Base-by-base conservation (phyloP, 1,284 basidiomycete genomes). In the Malassezia furfur region DNA sequence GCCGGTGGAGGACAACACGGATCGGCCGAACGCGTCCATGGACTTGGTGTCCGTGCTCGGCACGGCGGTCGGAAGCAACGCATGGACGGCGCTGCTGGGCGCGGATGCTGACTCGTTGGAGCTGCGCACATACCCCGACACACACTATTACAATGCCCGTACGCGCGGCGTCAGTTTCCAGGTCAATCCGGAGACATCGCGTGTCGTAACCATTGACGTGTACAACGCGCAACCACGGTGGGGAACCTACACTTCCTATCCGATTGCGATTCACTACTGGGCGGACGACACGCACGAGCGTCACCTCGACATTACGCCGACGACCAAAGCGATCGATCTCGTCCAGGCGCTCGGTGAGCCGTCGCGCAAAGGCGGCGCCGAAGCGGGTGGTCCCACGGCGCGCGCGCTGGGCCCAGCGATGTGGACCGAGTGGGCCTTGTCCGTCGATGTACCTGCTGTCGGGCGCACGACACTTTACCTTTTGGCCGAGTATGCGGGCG, bases 171-270 rank as follows among this genome's bases (percentile, higher is more conserved):
- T 55, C 21, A 55, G 53, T 34, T 55, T 50, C 21, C 53, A 55
- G 38, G 48, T 48, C 14, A 31, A 34, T 7, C 52, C 52, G 3
- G 17, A 15, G 5, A n/a, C 37, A 1, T 15, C n/a, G 15, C 28
- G 12, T n/a, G 30, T 55, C 5, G 6, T 38, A 3, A 49, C 53
- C 7, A 45, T 55, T 19, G 53, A 55, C 35, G 14, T 55, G 17
- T 55, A 55, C 53, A 49, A 55, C 38, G 31, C 25, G 5, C 53
- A 55, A 32, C n/a, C 30, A 28, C 15, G 41, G 8, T 55, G 53
- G 53, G 53, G 53, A 2, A 5, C 12, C 6, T 54, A 44, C 12
- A 36, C 46, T 8, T 1, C n/a, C 12, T 54, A 34, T 43, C 52
- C 52, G 25, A 36, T 48, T 15, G 11, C 8, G 11, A 48, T 49